phyloP scores from a whole-genome alignment of 2,329 filamentous ascomycete genomes.

The Nannizzia gypsea region DNA sequence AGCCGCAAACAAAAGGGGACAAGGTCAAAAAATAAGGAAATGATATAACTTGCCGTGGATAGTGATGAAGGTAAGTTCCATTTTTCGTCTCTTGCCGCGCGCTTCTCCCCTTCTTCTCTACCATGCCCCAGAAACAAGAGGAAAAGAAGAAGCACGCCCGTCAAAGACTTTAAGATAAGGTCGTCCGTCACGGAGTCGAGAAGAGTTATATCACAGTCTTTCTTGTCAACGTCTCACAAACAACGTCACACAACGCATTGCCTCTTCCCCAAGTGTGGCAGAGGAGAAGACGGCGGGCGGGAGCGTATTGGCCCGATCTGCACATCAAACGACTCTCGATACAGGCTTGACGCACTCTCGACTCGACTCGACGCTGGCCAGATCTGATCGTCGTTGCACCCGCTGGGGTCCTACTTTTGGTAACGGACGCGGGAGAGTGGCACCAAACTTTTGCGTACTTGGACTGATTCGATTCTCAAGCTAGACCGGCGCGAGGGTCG shows the following conservation, averaged over 20 bases:
- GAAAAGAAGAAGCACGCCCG: background rate
- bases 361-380: background rate
- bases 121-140: background rate
- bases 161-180: background rate
- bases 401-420: background rate
- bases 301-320: constrained; percentile 1
- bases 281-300: background rate
- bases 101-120: background rate
- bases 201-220: background rate
- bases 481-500: background rate
- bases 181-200: background rate
- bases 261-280: background rate
- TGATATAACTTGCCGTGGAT: constrained; percentile 59
- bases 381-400: constrained; percentile 4
- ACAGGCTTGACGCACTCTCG: background rate
- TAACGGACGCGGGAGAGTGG: background rate
- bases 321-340: background rate
- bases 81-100: constrained; percentile 22
- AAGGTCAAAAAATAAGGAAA: background rate
- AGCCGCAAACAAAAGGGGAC: constrained; percentile 9
- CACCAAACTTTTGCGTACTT: background rate
- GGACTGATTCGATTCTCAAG: background rate
- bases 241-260: constrained; percentile 1
- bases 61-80: constrained; percentile 84
- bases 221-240: background rate